These are phyloP conservation scores for Beta macrorhiza DNA, from an alignment of 179 eudicot genomes.

Conservation along the genomic window DNA sequence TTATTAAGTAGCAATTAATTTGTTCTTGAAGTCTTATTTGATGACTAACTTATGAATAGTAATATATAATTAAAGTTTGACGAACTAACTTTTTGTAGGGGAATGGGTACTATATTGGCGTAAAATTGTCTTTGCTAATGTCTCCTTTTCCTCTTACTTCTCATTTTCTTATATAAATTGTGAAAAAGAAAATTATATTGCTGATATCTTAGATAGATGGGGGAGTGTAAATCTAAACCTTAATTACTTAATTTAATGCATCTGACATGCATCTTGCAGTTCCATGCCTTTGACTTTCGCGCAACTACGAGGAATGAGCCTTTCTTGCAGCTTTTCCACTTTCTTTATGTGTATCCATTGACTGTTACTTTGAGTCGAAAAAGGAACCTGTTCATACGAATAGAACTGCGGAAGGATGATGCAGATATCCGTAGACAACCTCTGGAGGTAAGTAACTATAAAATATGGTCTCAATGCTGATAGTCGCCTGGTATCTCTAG, in stretches of 20 bases:
- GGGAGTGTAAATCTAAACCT: conserved; percentile 14
- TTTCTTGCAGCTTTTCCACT: conserved; percentile 94
- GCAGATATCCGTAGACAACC: conserved; percentile 85
- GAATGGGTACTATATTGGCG: neutral
- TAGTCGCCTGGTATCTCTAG: neutral
- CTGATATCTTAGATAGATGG: neutral
- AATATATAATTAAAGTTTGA: neutral
- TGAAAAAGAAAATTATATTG: neutral
- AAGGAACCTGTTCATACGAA: conserved; percentile 88
- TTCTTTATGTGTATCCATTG: conserved; percentile 95
- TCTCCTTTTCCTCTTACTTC: neutral
- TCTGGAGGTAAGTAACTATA: conserved; percentile 55
- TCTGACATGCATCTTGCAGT: conserved; percentile 47
- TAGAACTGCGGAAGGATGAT: conserved; percentile 97
- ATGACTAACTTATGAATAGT: no score
- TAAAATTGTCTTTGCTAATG: neutral
- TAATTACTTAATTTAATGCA: conserved; percentile 10
- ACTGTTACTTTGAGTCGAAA: conserved; percentile 88
- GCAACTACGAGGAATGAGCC: conserved; percentile 94
- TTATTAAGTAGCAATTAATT: neutral
- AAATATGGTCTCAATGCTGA: conserved; percentile 4
- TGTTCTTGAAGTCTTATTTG: neutral
- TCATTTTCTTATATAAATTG: neutral
- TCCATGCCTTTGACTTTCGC: conserved; percentile 98
- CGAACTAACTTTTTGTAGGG: neutral